These are phyloP conservation scores for Cutaneotrichosporon daszewskae DNA, from an alignment of 1,284 basidiomycete species.

Conservation along the genomic window DNA sequence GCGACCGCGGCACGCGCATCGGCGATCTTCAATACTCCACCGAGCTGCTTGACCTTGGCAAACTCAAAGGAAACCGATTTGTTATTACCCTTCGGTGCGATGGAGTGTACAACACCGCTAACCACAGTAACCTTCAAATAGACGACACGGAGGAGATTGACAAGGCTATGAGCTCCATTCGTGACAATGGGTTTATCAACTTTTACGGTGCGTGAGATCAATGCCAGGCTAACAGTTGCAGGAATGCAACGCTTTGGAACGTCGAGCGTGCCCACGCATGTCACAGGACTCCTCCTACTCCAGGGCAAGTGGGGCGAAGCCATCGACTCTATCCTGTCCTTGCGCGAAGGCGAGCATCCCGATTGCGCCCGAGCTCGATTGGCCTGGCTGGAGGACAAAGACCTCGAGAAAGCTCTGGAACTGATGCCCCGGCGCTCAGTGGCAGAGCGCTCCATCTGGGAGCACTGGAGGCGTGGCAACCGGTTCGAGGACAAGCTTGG, in stretches of 20 bases:
- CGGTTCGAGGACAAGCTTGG: constrained; percentile 78
- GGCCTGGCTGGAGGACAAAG: constrained; percentile 72
- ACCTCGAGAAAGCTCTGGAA: constrained; percentile 69
- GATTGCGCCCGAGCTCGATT: constrained; percentile 72
- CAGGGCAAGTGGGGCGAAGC: constrained; percentile 85
- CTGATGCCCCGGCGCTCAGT: constrained; percentile 82
- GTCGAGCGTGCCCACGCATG: constrained; percentile 88
- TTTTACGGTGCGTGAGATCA: constrained; percentile 69
- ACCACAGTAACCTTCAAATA: constrained; percentile 68
- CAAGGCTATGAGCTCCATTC: constrained; percentile 70
- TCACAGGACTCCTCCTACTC: constrained; percentile 83
- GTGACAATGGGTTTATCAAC: constrained; percentile 88
- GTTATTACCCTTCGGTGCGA: constrained; percentile 83
- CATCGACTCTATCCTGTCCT: constrained; percentile 70
- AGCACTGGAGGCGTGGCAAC: constrained; percentile 79
- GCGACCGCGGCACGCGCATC: constrained; percentile 84
- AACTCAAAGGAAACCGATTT: constrained; percentile 94
- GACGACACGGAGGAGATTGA: constrained; percentile 67
- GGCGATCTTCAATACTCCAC: constrained; percentile 82
- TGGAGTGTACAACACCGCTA: background rate
- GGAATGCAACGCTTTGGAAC: constrained; percentile 99
- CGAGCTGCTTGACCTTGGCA: constrained; percentile 77
- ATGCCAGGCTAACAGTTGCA: constrained; percentile 32
- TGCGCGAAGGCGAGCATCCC: constrained; percentile 81
- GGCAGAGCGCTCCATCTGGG: constrained; percentile 85